A percentile compares a stretch with the other conserved stretches of the same genome.
These are phyloP conservation scores for Daphne laureola DNA, from an alignment of 441 rosid species.

Conservation along the genomic window DNA sequence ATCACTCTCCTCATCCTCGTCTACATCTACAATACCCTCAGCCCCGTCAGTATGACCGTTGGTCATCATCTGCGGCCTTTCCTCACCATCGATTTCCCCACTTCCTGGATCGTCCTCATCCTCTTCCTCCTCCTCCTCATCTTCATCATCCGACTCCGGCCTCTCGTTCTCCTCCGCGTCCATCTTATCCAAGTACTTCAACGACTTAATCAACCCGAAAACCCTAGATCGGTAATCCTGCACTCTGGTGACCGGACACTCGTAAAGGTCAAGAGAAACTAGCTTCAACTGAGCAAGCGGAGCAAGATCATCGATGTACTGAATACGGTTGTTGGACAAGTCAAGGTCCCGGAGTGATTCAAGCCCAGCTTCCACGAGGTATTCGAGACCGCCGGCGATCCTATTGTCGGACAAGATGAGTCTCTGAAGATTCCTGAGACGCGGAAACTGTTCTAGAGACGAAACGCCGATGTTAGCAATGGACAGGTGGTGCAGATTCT, in stretches of 20 bases:
- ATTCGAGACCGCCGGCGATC: slow-evolving; percentile 58
- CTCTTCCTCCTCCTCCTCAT: slow-evolving; percentile 42
- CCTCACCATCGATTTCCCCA: slow-evolving; percentile 66
- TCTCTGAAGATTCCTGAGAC: slow-evolving; percentile 41
- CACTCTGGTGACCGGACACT: slow-evolving; percentile 67
- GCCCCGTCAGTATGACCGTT: slow-evolving; percentile 38
- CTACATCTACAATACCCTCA: slow-evolving; percentile 44
- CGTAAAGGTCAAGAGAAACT: slow-evolving; percentile 63
- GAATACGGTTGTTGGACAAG: slow-evolving; percentile 63
- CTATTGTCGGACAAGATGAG: slow-evolving; percentile 59
- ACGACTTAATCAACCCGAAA: slow-evolving; percentile 56
- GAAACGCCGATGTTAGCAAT: slow-evolving; percentile 58
- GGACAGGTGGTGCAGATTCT: slow-evolving; percentile 57
- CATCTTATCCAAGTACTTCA: slow-evolving; percentile 72
- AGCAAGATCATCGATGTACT: slow-evolving; percentile 60
- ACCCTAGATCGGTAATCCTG: slow-evolving; percentile 73
- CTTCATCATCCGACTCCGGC: slow-evolving; percentile 62
- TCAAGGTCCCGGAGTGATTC: slow-evolving; percentile 56
- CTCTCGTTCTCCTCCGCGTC: slow-evolving; percentile 67
- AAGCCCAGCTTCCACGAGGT: slow-evolving; percentile 53
- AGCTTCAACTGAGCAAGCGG: slow-evolving; percentile 54
- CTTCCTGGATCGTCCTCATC: slow-evolving; percentile 58
- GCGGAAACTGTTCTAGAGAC: slow-evolving; percentile 62
- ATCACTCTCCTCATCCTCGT: slow-evolving; percentile 60
- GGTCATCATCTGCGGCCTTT: slow-evolving; percentile 22